Evolutionary conservation across 1,284 basidiomycete genomes (phyloP), one percentile per base, ranked within the genome.

Genomic region (Ceratobasidium sp.): DNA sequence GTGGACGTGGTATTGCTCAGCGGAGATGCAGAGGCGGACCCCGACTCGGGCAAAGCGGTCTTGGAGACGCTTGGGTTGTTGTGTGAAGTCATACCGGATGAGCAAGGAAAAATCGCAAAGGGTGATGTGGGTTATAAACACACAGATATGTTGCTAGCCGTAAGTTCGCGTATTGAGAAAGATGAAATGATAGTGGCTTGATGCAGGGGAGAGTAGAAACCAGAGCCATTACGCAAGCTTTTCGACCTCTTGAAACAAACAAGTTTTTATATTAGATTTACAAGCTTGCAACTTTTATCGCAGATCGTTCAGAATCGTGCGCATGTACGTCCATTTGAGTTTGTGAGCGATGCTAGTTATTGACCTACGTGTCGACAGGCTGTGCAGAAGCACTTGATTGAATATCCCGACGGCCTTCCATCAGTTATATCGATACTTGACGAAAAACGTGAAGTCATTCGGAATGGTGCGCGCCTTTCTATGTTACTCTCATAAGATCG

Each of bases 311-410:
- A 89, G 75, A 91, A 94, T 77, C 82, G 95, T 54, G 85, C 94
- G 20, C 85, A 89, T 55, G 60, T 64, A 40, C 15, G 49, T 25
- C 34, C 15, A 17, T 40, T 31, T 42, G 27, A n/a, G 49, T 29
- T 13, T 64, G 32, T 15, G 27, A n/a, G 22, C 27, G 10, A 64
- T 27, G 13, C 12, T 5, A 10, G 25, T 6, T n/a, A 12, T 47
- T 64, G 20, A 50, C 10, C n/a, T 40, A 27, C 17, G 43, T 22
- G 17, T 40, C 17, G 10, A 20, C 34, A 64, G 60, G 81, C 85
- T 31, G 88, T 97, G 4, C 97, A 99, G 79, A 85, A 85, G 32
- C 94, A 96, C 78, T 94, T 99, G 75, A 83, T 98, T 71, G 93
- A 89, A 53, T 88, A 92, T 1, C 84, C 91, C 0, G 86, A 86